Evolutionary conservation across 805 yeast genomes (phyloP), one percentile per base, ranked within the genome.

Genomic region (Starmera dryadoides): DNA sequence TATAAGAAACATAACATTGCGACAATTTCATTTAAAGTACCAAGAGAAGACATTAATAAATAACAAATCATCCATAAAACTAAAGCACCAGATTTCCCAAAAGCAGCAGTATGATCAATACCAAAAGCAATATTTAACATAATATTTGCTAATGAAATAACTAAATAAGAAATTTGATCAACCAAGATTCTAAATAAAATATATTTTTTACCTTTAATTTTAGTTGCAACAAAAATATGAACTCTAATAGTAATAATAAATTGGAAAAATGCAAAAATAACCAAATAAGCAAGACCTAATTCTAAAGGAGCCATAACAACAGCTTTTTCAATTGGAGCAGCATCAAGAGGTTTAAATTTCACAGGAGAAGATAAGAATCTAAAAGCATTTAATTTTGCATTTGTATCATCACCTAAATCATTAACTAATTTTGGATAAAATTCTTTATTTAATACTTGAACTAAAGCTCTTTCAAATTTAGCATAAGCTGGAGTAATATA

Each of bases 261-360:
- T 49, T 79, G 85, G 70, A 85, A 81, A 54, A 85, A 81, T 2
- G 91, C 75, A 42, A 84, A 59, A 48, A 84, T 74, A 43, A 84
- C 69, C 53, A 81, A 66, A 52, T 78, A 84, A 49, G 84, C 79
- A 43, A 81, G 66, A 20, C 93, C 93, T 38, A 84, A 76, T 55
- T 82, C 88, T 6, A 78, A 58, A 4, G 88, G 86, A 1, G 86
- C 88, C 35, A 68, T 48, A 9, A 78, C 52, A 12, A 75, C 77
- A 1, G 75, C 62, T 45, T 71, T 63, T 1, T 60, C 59, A 30
- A 61, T 63, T 1, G 85, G 83, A 7, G 62, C 60, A 32, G 61
- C 55, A 50, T 82, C 87, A 4, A 49, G 39, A 33, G 49, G 56
- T 2, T 48, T 33, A 35, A 70, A 60, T 8, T 9, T 26, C 4